Conservation (phyloP, 306 rosid species). For the Sechiopsis laciniata region DNA sequence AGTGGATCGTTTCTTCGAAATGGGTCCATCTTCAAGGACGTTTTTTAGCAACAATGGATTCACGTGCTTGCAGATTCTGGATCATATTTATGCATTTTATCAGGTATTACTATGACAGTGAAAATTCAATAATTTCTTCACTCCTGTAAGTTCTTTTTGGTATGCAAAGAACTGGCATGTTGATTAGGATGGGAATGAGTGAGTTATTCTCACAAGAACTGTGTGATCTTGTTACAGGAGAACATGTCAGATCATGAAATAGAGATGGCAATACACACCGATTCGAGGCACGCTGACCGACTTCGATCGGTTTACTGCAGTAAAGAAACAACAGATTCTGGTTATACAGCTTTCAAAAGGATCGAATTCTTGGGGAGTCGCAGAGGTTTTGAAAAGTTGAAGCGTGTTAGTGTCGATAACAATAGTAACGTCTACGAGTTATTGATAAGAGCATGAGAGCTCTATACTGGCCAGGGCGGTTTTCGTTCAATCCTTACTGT, state of each 20-base stretch:
- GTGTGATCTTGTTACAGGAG: constrained; percentile 46
- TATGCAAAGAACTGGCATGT: background rate
- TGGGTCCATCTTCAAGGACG: constrained; percentile 91
- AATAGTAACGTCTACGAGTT: constrained; percentile 88
- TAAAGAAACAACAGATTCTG: constrained; percentile 52
- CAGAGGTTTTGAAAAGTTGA: constrained; percentile 80
- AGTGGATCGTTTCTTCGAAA: constrained; percentile 78
- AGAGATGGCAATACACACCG: constrained; percentile 81
- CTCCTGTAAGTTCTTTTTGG: background rate
- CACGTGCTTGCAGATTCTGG: constrained; percentile 79
- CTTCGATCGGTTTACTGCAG: constrained; percentile 67
- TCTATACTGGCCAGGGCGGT: background rate
- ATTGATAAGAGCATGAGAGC: constrained; percentile 64
- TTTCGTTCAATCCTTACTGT: background rate
- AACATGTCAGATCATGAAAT: constrained; percentile 68
- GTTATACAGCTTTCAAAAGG: constrained; percentile 53
- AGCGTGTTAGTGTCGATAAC: constrained; percentile 78
- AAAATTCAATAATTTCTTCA: background rate
- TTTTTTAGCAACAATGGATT: constrained; percentile 60
- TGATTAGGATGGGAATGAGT: background rate
- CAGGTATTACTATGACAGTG: constrained; percentile 45
- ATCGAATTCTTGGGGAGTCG: constrained; percentile 82
- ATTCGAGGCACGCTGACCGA: constrained; percentile 85
- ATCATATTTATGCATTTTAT: constrained; percentile 69
- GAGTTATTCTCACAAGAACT: background rate